A percentile compares a stretch with the other conserved stretches of the same genome.
Evolutionary conservation across 2,329 filamentous ascomycete species (phyloP).

Genomic region (Phialophora macrospora): DNA sequence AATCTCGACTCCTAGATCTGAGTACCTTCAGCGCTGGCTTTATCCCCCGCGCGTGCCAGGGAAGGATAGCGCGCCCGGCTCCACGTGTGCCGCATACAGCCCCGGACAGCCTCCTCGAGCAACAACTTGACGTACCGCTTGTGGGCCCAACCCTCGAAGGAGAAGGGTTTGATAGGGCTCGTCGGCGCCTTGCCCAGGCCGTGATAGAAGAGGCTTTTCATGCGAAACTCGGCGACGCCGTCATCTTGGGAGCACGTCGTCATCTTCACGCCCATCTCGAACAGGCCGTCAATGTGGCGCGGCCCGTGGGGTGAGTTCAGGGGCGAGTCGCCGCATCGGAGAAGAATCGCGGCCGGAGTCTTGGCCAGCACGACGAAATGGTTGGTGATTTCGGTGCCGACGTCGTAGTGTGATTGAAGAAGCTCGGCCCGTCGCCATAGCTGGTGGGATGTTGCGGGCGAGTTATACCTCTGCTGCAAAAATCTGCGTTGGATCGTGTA

Average conservation of each 20-base stretch:
- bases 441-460: slow-evolving; percentile 51
- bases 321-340: slow-evolving; percentile 70
- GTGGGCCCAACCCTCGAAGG: not conserved
- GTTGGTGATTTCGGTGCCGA: slow-evolving; percentile 68
- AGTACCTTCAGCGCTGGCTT: not conserved
- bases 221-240: slow-evolving; percentile 65
- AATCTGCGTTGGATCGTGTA: slow-evolving; percentile 47
- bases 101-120: slow-evolving; percentile 2
- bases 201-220: slow-evolving; percentile 68
- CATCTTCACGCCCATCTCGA: slow-evolving; percentile 67
- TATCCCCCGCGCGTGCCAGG: not conserved
- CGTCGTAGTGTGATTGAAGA: slow-evolving; percentile 61
- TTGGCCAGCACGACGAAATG: slow-evolving; percentile 74
- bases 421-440: slow-evolving; percentile 66
- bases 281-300: slow-evolving; percentile 67
- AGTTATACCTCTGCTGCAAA: slow-evolving; percentile 31
- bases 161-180: not conserved
- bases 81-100: not conserved
- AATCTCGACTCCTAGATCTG: too few species aligned
- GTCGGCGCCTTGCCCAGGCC: not conserved
- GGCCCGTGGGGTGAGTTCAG: slow-evolving; percentile 54
- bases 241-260: slow-evolving; percentile 54
- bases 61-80: not conserved
- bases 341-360: slow-evolving; percentile 62
- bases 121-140: slow-evolving; percentile 8